phyloP scores from a whole-genome alignment of 129 eudicot genomes.

The Smallanthus sonchifolius region DNA sequence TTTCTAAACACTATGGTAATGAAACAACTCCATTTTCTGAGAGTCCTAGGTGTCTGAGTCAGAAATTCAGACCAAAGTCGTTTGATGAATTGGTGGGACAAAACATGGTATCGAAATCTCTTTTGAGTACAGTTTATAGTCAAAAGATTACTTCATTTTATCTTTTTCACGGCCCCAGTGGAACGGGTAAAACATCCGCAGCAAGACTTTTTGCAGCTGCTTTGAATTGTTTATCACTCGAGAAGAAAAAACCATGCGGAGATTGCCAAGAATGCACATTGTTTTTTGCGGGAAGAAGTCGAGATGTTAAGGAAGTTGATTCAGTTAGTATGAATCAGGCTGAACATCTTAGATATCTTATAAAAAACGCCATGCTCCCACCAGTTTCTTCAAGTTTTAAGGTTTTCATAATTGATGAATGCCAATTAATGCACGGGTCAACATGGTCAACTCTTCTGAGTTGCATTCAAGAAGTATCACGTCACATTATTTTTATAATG shows the following conservation, averaged over 20 bases:
- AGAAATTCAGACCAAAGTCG: constrained; percentile 77
- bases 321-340: constrained; percentile 59
- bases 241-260: constrained; percentile 64
- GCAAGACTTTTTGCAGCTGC: constrained; percentile 92
- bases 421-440: constrained; percentile 66
- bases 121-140: constrained; percentile 46
- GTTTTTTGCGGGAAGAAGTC: constrained; percentile 75
- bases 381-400: constrained; percentile 73
- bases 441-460: constrained; percentile 67
- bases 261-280: constrained; percentile 66
- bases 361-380: constrained; percentile 56
- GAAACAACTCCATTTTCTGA: constrained; percentile 49
- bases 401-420: constrained; percentile 78
- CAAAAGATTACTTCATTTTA: constrained; percentile 58
- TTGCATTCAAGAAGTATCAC: constrained; percentile 49
- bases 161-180: constrained; percentile 90
- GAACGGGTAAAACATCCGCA: constrained; percentile 87
- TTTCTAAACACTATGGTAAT: constrained; percentile 28
- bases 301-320: constrained; percentile 81
- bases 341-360: constrained; percentile 46
- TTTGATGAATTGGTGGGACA: constrained; percentile 83
- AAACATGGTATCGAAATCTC: constrained; percentile 52
- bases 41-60: constrained; percentile 75
- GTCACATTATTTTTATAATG: constrained; percentile 66
- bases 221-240: constrained; percentile 64